Percentiles rank a stretch among this genome's conserved stretches.
These are phyloP conservation scores for Pouteria campechiana DNA, from an alignment of 179 eudicot species.

Conservation along the genomic window DNA sequence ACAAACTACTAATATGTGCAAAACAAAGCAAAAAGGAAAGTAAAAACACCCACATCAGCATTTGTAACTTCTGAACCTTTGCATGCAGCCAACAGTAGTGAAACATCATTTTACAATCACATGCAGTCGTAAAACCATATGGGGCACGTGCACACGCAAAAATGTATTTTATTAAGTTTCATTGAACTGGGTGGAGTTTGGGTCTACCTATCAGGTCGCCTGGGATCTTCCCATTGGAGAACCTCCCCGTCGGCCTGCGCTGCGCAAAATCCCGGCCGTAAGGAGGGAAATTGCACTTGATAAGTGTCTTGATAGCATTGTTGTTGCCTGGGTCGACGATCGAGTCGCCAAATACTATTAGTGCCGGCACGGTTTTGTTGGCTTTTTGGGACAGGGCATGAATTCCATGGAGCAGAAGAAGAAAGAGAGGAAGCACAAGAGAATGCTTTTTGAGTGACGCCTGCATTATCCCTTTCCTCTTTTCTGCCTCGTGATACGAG, in stretches of 20 bases:
- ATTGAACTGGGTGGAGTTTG: background rate
- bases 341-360: conserved; percentile 21
- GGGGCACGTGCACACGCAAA: no score
- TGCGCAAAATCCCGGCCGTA: conserved; percentile 22
- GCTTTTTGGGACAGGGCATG: no score
- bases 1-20: background rate
- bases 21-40: background rate
- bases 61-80: no score
- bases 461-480: no score
- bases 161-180: conserved; percentile 1
- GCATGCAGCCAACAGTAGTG: no score
- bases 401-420: no score
- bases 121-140: no score
- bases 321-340: conserved; percentile 24
- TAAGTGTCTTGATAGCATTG: conserved; percentile 6
- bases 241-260: conserved; percentile 23
- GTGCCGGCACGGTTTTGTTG: conserved; percentile 9
- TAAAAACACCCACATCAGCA: no score
- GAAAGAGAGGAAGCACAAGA: no score
- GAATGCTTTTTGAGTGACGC: no score
- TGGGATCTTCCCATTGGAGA: conserved; percentile 19
- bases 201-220: conserved; percentile 19
- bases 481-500: no score
- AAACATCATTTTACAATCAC: no score
- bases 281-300: conserved; percentile 20